phyloP scores from a whole-genome alignment of 2,329 filamentous ascomycete genomes.

The Penicillium sp. region DNA sequence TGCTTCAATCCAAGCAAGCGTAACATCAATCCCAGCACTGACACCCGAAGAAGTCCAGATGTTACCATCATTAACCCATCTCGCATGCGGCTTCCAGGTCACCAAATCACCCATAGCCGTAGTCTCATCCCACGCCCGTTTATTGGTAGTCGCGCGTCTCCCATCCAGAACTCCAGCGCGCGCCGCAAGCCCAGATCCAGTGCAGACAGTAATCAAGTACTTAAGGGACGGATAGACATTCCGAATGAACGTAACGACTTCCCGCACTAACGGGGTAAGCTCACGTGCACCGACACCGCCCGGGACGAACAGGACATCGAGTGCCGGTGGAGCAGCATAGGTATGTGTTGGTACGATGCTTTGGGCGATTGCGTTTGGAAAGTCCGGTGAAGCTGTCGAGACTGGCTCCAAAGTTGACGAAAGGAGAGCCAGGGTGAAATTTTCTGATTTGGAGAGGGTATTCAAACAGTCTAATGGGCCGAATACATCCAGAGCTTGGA shows the following conservation, averaged over 20 bases:
- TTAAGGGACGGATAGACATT: slow-evolving; percentile 50
- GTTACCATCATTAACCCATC: slow-evolving; percentile 66
- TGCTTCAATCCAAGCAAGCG: slow-evolving; percentile 56
- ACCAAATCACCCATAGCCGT: slow-evolving; percentile 52
- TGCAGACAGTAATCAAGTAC: slow-evolving; percentile 66
- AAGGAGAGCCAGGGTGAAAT: slow-evolving; percentile 31
- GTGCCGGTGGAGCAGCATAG: slow-evolving; percentile 51
- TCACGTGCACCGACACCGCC: slow-evolving; percentile 56
- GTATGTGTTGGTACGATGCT: slow-evolving; percentile 54
- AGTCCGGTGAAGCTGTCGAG: slow-evolving; percentile 26
- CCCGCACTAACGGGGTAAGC: slow-evolving; percentile 28
- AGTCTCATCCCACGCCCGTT: slow-evolving; percentile 55
- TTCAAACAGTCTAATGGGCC: slow-evolving; percentile 52
- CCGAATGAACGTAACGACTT: slow-evolving; percentile 48
- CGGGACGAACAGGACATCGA: slow-evolving; percentile 67
- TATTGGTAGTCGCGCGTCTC: slow-evolving; percentile 65
- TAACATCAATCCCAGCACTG: slow-evolving; percentile 62
- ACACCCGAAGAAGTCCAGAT: slow-evolving; percentile 67
- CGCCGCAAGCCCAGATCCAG: slow-evolving; percentile 60
- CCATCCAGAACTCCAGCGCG: slow-evolving; percentile 61
- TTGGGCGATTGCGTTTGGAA: slow-evolving; percentile 33
- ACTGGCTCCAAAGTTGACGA: slow-evolving; percentile 34
- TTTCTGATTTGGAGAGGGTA: slow-evolving; percentile 19
- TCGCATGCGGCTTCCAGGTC: slow-evolving; percentile 60
- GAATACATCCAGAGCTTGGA: slow-evolving; percentile 45